Conservation (phyloP, 202 grass and related monocot genomes). For the Setaria viridis region DNA sequence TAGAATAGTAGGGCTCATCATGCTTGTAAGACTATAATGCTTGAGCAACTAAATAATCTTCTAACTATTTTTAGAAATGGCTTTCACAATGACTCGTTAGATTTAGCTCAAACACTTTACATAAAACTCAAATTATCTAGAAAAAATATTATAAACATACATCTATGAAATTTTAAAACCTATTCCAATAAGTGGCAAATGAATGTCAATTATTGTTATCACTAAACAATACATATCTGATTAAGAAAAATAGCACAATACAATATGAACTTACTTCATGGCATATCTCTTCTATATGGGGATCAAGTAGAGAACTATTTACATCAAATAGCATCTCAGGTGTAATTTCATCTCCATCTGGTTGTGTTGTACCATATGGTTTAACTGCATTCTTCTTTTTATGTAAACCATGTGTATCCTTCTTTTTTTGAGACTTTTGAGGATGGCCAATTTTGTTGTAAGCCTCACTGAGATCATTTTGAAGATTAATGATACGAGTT, state of each 20-base stretch:
- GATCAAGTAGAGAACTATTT: slow-evolving; percentile 29
- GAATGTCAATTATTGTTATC: neutral
- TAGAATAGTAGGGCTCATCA: neutral
- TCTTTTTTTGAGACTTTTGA: slow-evolving; percentile 39
- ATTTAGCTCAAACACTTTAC: slow-evolving; percentile 25
- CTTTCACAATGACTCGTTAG: neutral
- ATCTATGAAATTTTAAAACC: neutral
- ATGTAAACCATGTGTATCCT: slow-evolving; percentile 38
- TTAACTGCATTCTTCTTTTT: slow-evolving; percentile 16
- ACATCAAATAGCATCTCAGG: slow-evolving; percentile 38
- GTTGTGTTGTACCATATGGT: slow-evolving; percentile 13
- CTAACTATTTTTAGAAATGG: neutral
- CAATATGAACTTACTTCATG: slow-evolving; percentile 46
- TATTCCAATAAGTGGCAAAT: neutral
- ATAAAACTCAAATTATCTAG: slow-evolving; percentile 31
- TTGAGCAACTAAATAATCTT: neutral
- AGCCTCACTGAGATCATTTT: slow-evolving; percentile 48
- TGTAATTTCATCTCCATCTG: slow-evolving; percentile 26
- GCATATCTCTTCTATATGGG: slow-evolving; percentile 29
- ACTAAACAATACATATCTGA: neutral
- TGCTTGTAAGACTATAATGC: neutral
- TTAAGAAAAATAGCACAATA: slow-evolving; percentile 10
- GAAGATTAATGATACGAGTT: slow-evolving; percentile 60
- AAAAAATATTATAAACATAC: slow-evolving; percentile 13
- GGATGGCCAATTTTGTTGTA: slow-evolving; percentile 8